Evolutionary conservation across 1,139 yeast species (phyloP).

Genomic region (Scheffersomyces cryptocercus): DNA sequence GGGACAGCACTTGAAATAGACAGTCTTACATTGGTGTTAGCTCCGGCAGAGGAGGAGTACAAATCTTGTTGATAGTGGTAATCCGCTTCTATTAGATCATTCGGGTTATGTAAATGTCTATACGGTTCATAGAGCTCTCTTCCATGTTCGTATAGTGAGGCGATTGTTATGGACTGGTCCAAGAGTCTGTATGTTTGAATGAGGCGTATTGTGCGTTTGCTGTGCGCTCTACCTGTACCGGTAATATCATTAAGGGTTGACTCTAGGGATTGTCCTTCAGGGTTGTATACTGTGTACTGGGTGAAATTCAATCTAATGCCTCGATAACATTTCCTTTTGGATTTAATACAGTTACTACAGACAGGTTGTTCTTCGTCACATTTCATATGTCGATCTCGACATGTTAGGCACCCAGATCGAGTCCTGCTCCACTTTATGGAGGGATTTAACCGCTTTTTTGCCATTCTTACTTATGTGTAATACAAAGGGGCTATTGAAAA

Average conservation of each 20-base stretch:
- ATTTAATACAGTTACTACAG: conserved; percentile 45
- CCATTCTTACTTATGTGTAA: conserved; percentile 8
- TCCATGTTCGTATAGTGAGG: conserved; percentile 39
- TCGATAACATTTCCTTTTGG: conserved; percentile 43
- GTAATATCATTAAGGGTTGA: no score
- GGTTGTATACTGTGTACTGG: conserved; percentile 44
- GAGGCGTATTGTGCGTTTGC: not conserved
- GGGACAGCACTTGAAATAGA: no score
- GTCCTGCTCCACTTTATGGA: conserved; percentile 33
- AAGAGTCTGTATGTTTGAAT: conserved; percentile 21
- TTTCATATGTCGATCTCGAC: conserved; percentile 51
- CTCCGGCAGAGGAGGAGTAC: conserved; percentile 6
- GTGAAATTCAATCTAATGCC: conserved; percentile 49
- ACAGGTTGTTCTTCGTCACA: conserved; percentile 51
- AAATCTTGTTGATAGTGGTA: conserved; percentile 32
- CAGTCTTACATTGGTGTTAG: no score
- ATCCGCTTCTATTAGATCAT: conserved; percentile 35
- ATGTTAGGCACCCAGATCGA: conserved; percentile 49
- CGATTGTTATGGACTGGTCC: conserved; percentile 46
- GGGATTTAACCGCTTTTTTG: conserved; percentile 19
- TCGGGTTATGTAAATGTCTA: conserved; percentile 29
- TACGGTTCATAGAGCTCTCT: conserved; percentile 32
- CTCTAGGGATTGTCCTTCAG: conserved; percentile 16
- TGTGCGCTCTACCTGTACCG: no score
- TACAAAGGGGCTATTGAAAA: conserved; percentile 1